Conservation (phyloP, 108 stramenopile species). For the Skeletonema costatum region DNA sequence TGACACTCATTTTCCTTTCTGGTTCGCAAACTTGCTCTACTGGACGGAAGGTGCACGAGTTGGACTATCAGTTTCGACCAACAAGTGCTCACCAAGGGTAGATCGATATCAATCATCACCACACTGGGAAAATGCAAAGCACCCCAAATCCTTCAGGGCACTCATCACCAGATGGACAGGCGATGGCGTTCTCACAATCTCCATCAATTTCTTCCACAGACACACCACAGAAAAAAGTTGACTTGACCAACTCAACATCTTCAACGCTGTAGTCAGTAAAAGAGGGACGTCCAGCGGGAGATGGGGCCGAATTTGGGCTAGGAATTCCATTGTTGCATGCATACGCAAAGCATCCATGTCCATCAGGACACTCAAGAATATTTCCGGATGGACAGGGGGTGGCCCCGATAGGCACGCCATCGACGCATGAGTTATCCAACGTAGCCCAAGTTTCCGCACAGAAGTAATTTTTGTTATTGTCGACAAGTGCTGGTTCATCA, state of each 20-base stretch:
- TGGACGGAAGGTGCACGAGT: conserved; percentile 45
- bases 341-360: conserved; percentile 46
- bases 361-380: conserved; percentile 37
- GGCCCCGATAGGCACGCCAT: conserved; percentile 35
- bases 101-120: conserved; percentile 37
- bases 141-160: conserved; percentile 19
- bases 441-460: conserved; percentile 35
- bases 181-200: conserved; percentile 18
- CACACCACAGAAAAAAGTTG: conserved; percentile 42
- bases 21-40: conserved; percentile 43
- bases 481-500: neutral
- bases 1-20: conserved; percentile 42
- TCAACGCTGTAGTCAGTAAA: neutral
- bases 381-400: conserved; percentile 46
- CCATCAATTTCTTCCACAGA: conserved; percentile 42
- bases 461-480: conserved; percentile 9
- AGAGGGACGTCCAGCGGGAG: neutral
- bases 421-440: conserved; percentile 39
- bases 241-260: conserved; percentile 14
- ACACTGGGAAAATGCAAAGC: conserved; percentile 29
- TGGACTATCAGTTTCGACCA: conserved; percentile 41
- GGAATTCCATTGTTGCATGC: conserved; percentile 27
- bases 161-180: conserved; percentile 31
- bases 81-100: conserved; percentile 39
- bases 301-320: conserved; percentile 12